Evolutionary conservation across 305 asterid genomes (phyloP).

Genomic region (Plantago rigida): DNA sequence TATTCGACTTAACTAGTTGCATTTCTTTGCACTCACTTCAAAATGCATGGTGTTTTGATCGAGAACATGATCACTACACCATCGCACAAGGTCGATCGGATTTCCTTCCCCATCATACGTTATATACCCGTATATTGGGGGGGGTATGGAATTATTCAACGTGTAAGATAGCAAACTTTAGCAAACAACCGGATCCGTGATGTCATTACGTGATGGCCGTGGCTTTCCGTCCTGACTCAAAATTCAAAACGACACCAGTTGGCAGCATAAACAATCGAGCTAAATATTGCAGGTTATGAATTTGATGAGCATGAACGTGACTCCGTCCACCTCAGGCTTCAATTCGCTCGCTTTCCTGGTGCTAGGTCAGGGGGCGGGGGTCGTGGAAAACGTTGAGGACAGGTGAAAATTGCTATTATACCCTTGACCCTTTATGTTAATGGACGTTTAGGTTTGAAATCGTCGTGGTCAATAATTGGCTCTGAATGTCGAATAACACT

Average conservation of each 20-base stretch:
- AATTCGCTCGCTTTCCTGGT: slow-evolving; percentile 79
- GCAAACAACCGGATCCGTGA: slow-evolving; percentile 15
- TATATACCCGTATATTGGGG: background rate
- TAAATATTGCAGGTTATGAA: slow-evolving; percentile 74
- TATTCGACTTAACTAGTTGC: background rate
- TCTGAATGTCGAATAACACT: slow-evolving; percentile 33
- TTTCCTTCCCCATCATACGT: background rate
- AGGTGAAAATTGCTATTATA: slow-evolving; percentile 53
- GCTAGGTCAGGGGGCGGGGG: slow-evolving; percentile 78
- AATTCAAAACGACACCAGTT: slow-evolving; percentile 25
- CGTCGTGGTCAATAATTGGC: slow-evolving; percentile 22
- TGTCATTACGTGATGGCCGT: slow-evolving; percentile 19
- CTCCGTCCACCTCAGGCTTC: slow-evolving; percentile 57
- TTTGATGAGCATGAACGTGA: slow-evolving; percentile 79
- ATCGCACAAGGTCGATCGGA: background rate
- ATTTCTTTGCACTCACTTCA: background rate
- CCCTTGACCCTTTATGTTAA: slow-evolving; percentile 25
- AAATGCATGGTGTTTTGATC: background rate
- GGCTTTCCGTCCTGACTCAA: slow-evolving; percentile 24
- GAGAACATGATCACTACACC: background rate
- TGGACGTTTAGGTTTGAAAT: slow-evolving; percentile 29
- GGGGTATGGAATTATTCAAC: background rate
- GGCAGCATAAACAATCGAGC: slow-evolving; percentile 33
- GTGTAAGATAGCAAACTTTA: slow-evolving; percentile 17
- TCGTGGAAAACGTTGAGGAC: slow-evolving; percentile 60